Base-by-base conservation (phyloP, 2,329 filamentous ascomycete species). In the Apiospora pterosperma region DNA sequence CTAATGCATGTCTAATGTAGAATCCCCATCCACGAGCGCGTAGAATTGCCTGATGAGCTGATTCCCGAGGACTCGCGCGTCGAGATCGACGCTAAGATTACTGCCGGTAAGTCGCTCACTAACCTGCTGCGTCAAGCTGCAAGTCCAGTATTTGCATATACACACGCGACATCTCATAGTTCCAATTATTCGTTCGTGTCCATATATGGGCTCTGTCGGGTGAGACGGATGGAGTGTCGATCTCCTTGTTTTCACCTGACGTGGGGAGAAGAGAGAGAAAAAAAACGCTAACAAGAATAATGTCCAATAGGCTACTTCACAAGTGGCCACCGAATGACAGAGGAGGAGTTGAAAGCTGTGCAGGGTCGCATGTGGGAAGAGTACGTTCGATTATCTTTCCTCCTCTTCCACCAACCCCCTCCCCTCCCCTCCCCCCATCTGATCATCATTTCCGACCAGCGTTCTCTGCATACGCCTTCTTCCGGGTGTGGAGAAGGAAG, bases 21-120 rank as follows among this genome's bases (percentile, higher is more conserved):
- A 64, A 94, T 94, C 70, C 92, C 93, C 36, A 97, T 97, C 71
- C 85, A 91, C 72, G 93, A 97, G 80, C 87, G 94, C 66, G 89
- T 98, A 59, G 93, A 96, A 66, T 92, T 98, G 68, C 96, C 95
- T 4, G 93, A 97, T 69, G 91, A 96, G 36, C 89, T 96, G 86
- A 97, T 98, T 72, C 96, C 96, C 14, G 92, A 90, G 68, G 96
- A 98, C 79, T 97, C 93, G 62, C 85, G 95, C 69, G 96, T 98
- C n/a, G 96, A 99, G 78, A 99, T 98, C 74, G 96, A 98, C 78
- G 96, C 96, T 65, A 98, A 98, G 83, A 97, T 98, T 75, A 96
- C 95, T 71, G 93, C 95, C 66, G 96, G 91, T 93, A 80, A 79
- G 88, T 80, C 38, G 42, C 42, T 60, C 61, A 36, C 62, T 64